These are phyloP conservation scores for Hondaea fermentalgiana DNA, from an alignment of 108 stramenopile species.

Conservation along the genomic window DNA sequence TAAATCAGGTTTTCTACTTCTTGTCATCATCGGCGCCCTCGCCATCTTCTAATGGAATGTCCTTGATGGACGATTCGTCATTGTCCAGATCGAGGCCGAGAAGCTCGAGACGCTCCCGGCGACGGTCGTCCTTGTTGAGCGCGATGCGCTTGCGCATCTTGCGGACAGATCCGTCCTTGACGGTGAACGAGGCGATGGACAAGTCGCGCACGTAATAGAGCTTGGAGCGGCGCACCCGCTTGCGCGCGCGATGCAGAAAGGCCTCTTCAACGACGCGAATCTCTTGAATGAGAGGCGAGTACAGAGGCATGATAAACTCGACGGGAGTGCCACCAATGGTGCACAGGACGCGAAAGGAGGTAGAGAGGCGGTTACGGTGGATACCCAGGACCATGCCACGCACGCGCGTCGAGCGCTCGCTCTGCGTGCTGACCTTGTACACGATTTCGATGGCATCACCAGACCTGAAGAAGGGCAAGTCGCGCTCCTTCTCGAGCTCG, in stretches of 20 bases:
- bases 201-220: not conserved
- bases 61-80: not conserved
- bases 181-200: not conserved
- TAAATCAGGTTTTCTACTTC: too few species aligned
- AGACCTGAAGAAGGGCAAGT: not conserved
- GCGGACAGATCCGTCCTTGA: not conserved
- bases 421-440: not conserved
- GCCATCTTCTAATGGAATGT: not conserved
- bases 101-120: not conserved
- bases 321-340: not conserved
- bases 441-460: not conserved
- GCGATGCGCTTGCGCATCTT: not conserved
- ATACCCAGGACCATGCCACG: not conserved
- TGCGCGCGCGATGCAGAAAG: not conserved
- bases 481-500: not conserved
- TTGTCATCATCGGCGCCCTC: too few species aligned
- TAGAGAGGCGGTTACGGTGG: not conserved
- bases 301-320: constrained; percentile 7
- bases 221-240: not conserved
- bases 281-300: not conserved
- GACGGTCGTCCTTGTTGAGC: not conserved
- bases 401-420: not conserved
- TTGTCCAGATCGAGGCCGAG: not conserved
- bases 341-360: not conserved
- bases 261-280: not conserved